phyloP scores from a whole-genome alignment of 2,329 filamentous ascomycete species.

The Myrmaecium sp. region DNA sequence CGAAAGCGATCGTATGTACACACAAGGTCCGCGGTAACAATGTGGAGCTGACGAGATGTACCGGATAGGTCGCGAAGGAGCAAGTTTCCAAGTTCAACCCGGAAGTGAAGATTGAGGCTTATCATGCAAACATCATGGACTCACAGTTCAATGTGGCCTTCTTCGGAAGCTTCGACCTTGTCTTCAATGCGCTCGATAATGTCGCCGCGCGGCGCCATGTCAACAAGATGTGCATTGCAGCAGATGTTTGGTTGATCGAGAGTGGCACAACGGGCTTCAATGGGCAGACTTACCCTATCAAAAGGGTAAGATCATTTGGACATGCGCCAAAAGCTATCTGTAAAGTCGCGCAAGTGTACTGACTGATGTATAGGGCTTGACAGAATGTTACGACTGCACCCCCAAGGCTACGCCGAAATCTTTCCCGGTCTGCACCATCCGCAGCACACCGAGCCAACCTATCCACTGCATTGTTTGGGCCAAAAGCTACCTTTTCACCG shows the following conservation, averaged over 20 bases:
- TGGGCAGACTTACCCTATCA: constrained; percentile 93
- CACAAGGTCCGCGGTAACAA: background rate
- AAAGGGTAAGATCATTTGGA: constrained; percentile 44
- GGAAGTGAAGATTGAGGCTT: constrained; percentile 65
- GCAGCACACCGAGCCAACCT: constrained; percentile 86
- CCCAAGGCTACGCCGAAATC: constrained; percentile 80
- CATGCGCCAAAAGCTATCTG: background rate
- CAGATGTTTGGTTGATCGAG: constrained; percentile 79
- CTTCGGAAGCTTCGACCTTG: constrained; percentile 68
- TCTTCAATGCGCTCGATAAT: constrained; percentile 96
- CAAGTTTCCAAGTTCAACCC: constrained; percentile 84
- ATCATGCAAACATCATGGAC: constrained; percentile 94
- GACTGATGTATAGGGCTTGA: constrained; percentile 41
- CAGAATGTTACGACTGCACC: constrained; percentile 92
- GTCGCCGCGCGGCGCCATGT: constrained; percentile 86
- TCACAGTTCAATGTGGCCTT: constrained; percentile 69
- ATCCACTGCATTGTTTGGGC: constrained; percentile 99
- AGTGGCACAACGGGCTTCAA: constrained; percentile 97
- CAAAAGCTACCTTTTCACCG: constrained; percentile 89
- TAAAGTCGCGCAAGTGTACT: background rate
- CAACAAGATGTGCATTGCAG: constrained; percentile 91
- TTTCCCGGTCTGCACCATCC: constrained; percentile 92
- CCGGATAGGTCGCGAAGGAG: constrained; percentile 77
- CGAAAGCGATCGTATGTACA: constrained; percentile 65
- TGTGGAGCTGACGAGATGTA: background rate